Base-by-base conservation (phyloP, 1,284 basidiomycete genomes). In the Hypsizygus ulmarius region DNA sequence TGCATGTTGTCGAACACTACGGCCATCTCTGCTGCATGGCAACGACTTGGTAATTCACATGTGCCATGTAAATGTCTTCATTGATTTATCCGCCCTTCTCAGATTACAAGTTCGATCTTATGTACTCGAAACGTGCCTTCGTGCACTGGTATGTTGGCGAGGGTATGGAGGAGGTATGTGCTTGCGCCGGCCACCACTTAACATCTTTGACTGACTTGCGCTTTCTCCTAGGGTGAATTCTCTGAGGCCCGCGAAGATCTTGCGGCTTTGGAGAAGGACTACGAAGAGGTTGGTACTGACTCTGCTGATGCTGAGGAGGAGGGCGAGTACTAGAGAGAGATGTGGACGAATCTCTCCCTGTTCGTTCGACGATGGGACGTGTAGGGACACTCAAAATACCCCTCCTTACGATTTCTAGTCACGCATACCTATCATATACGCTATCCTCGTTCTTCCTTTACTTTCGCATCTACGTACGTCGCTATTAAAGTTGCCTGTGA, bases 111-210 rank as follows among this genome's bases (percentile, higher is more conserved):
- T 99, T 99, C 69, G 96, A 99, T 70, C 81, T 99, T 60, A 84
- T 99, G 65, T 95, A 94, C 77, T 94, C 93, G 47, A 96, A 96
- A 76, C 90, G 93, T 69, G 93, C 93, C 42, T 97, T 97, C 63
- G 93, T 96, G 19, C 93, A 97, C 74, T 97, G 93, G 92, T 97
- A 97, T 66, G 94, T 97, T 57, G 95, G 95, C 64, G 95, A 97
- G 74, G 95, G 95, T 78, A 98, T 97, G 95, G 95, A 97, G 73
- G 95, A 97, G 68, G 74, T 76, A 49, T 21, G 68, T 47, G 12
- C 6, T 39, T 42, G 40, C 11, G 11, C 32, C 28, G 15, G 34
- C 28, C 33, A n/a, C 25, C 5, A 5, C 34, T 15, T 16, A 12
- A 36, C 43, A 37, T 19, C 42, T 38, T 36, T 55, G 34, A 49